These are phyloP conservation scores for Leishmania turanica DNA, from an alignment of 208 protist species.

Conservation along the genomic window DNA sequence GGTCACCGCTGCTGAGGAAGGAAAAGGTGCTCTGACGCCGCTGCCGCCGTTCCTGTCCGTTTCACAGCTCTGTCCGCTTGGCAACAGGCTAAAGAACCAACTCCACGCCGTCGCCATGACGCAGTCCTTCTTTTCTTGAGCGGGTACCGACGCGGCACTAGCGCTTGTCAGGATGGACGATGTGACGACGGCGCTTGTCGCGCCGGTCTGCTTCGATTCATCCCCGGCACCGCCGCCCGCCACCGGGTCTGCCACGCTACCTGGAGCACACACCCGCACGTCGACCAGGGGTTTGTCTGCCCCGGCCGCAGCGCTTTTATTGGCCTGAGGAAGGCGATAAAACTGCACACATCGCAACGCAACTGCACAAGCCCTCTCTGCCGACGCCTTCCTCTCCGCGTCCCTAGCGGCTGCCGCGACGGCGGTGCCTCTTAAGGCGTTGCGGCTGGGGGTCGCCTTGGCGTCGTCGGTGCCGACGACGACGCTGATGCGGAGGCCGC, in stretches of 20 bases:
- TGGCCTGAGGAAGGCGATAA: not conserved
- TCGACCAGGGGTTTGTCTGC: not conserved
- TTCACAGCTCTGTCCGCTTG: not conserved
- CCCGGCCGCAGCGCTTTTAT: not conserved
- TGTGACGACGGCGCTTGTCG: not conserved
- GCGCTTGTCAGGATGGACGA: not conserved
- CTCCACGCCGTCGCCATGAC: slow-evolving; percentile 29
- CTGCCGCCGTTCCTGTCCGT: not conserved
- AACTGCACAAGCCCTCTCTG: slow-evolving; percentile 21
- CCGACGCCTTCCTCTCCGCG: slow-evolving; percentile 9
- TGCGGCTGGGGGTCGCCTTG: not conserved
- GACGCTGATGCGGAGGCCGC: slow-evolving; percentile 22
- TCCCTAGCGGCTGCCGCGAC: not conserved
- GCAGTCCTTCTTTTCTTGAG: not conserved
- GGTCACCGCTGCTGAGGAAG: not conserved
- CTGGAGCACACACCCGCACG: slow-evolving; percentile 8
- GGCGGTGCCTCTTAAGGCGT: not conserved
- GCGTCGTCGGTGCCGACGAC: slow-evolving; percentile 27
- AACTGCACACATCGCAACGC: slow-evolving; percentile 23
- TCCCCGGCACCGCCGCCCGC: not conserved
- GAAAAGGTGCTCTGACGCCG: not conserved
- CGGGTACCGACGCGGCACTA: not conserved
- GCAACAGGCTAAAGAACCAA: slow-evolving; percentile 19
- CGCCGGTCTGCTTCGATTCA: not conserved
- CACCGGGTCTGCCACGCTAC: not conserved